These are phyloP conservation scores for Rosellinia necatrix DNA, from an alignment of 2,329 filamentous ascomycete genomes.

Conservation along the genomic window DNA sequence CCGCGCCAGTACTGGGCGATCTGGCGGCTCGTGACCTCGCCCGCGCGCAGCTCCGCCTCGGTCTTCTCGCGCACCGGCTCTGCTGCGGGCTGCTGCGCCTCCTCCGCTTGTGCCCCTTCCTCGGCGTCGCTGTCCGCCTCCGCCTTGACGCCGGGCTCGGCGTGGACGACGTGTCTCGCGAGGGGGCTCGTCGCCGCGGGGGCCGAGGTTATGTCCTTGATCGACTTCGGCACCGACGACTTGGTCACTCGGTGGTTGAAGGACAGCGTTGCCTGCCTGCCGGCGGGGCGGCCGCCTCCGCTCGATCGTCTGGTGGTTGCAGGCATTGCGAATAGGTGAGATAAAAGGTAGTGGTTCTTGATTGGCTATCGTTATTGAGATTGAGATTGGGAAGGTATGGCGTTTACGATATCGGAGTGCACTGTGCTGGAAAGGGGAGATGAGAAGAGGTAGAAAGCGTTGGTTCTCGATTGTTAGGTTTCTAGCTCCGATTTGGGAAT, in stretches of 20 bases:
- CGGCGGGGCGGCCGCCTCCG: conserved; percentile 43
- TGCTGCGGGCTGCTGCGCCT: conserved; percentile 30
- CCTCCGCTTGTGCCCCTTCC: conserved; percentile 25
- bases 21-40: conserved; percentile 67
- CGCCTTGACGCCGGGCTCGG: conserved; percentile 16
- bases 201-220: conserved; percentile 48
- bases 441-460: not conserved
- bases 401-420: not conserved
- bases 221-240: conserved; percentile 50
- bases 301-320: conserved; percentile 54
- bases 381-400: not conserved
- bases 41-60: conserved; percentile 61
- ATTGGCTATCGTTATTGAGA: not conserved
- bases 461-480: conserved; percentile 3
- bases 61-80: conserved; percentile 46
- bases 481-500: conserved; percentile 27
- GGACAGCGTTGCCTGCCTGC: conserved; percentile 61
- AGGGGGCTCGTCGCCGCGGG: conserved; percentile 42
- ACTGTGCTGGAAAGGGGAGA: not conserved
- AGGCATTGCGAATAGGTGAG: conserved; percentile 53
- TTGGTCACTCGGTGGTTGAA: conserved; percentile 64
- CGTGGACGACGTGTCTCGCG: conserved; percentile 35
- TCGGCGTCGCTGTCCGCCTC: conserved; percentile 28
- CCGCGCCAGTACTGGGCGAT: conserved; percentile 78
- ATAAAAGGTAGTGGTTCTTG: not conserved